Conservation (phyloP, 1,284 basidiomycete genomes). For the Sphagnurus paluster region DNA sequence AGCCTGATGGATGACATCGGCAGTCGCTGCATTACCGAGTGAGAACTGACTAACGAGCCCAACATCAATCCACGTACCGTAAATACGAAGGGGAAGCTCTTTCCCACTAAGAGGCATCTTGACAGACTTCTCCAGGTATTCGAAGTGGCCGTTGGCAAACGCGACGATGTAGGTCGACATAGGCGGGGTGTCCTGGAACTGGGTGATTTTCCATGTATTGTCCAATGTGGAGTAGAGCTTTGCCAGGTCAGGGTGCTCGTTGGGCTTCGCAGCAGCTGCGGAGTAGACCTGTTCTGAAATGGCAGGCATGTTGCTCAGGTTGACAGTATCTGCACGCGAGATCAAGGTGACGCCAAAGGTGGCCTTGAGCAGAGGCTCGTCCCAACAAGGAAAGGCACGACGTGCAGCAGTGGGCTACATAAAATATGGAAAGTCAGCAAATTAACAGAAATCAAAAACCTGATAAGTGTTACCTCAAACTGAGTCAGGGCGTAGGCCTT, state of each 20-base stretch:
- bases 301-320: slow-evolving; percentile 86
- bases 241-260: slow-evolving; percentile 32
- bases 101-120: slow-evolving; percentile 82
- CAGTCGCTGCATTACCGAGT: slow-evolving; percentile 57
- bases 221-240: slow-evolving; percentile 39
- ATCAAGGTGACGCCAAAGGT: slow-evolving; percentile 85
- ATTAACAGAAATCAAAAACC: neutral
- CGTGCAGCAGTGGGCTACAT: slow-evolving; percentile 83
- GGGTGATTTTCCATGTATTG: slow-evolving; percentile 78
- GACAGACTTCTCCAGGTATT: slow-evolving; percentile 75
- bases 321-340: slow-evolving; percentile 75
- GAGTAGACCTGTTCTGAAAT: slow-evolving; percentile 52
- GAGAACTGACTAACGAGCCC: neutral
- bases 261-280: slow-evolving; percentile 22
- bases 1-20: slow-evolving; percentile 82
- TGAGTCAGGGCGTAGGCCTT: slow-evolving; percentile 81
- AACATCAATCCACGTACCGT: slow-evolving; percentile 46
- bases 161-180: slow-evolving; percentile 95
- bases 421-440: slow-evolving; percentile 33
- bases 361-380: slow-evolving; percentile 92
- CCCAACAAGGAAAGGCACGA: slow-evolving; percentile 87
- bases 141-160: slow-evolving; percentile 86
- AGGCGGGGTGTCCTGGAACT: slow-evolving; percentile 75
- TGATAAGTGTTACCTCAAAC: slow-evolving; percentile 56
- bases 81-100: slow-evolving; percentile 83